These are phyloP conservation scores for Aspergillus sp. DNA, from an alignment of 2,329 filamentous ascomycete species.

Conservation along the genomic window DNA sequence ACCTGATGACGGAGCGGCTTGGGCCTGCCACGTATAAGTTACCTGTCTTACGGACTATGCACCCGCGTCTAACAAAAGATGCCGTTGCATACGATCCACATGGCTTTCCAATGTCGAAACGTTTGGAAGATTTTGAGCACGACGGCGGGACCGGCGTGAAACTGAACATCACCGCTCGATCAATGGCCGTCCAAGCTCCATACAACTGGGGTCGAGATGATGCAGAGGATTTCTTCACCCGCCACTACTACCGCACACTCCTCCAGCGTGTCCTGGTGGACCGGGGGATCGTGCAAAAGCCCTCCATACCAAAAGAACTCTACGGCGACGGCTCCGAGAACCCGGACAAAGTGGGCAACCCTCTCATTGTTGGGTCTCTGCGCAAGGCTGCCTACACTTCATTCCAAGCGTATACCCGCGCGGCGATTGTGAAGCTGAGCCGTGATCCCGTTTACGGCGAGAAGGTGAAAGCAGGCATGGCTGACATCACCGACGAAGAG, in stretches of 20 bases:
- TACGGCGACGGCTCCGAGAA: conserved; percentile 23
- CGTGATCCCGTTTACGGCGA: conserved; percentile 61
- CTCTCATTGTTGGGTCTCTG: conserved; percentile 83
- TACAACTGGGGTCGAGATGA: conserved; percentile 84
- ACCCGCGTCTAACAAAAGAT: conserved; percentile 66
- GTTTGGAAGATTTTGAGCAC: conserved; percentile 59
- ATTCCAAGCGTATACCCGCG: conserved; percentile 75
- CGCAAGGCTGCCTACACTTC: conserved; percentile 75
- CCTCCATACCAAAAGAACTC: conserved; percentile 33
- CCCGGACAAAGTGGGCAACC: conserved; percentile 56
- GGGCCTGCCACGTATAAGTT: conserved; percentile 85
- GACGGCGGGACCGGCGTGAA: conserved; percentile 63
- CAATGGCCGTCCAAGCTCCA: conserved; percentile 97
- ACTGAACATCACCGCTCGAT: conserved; percentile 92
- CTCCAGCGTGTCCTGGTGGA: conserved; percentile 93
- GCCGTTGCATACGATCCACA: conserved; percentile 77
- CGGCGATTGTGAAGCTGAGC: conserved; percentile 73
- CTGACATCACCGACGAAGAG: conserved; percentile 69
- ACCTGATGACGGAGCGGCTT: conserved; percentile 86
- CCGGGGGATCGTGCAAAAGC: conserved; percentile 68
- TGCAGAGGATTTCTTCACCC: conserved; percentile 83
- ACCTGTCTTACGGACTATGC: conserved; percentile 72
- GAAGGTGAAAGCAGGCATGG: conserved; percentile 66
- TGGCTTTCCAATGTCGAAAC: conserved; percentile 88
- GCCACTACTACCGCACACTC: conserved; percentile 89